Evolutionary conservation across 352 stramenopile species (phyloP).

Genomic region (Bremia lactucae): DNA sequence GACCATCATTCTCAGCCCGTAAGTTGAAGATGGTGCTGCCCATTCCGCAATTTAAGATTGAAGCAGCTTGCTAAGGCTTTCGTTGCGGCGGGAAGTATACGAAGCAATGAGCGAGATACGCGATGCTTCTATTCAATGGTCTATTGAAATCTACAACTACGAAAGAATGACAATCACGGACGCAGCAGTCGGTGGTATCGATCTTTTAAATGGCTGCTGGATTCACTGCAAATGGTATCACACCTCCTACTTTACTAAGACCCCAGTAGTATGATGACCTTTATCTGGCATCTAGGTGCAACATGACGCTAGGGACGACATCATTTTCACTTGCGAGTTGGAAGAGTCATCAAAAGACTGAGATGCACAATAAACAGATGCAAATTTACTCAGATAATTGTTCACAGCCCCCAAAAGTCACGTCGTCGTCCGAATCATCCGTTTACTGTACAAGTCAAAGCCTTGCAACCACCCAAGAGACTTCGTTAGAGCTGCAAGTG

Average conservation of each 20-base stretch:
- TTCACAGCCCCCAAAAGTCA: constrained; percentile 14
- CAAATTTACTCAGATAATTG: constrained; percentile 1
- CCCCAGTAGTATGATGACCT: neutral
- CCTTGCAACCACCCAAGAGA: neutral
- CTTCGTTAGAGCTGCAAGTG: constrained; percentile 1
- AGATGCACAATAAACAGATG: constrained; percentile 8
- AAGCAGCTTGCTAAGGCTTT: neutral
- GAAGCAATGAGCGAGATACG: constrained; percentile 3
- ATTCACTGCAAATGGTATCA: constrained; percentile 37
- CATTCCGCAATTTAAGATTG: constrained; percentile 19
- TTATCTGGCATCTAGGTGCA: constrained; percentile 16
- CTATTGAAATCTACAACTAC: constrained; percentile 42
- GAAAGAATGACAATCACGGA: constrained; percentile 26
- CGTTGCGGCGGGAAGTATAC: neutral
- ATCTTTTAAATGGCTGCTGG: constrained; percentile 34
- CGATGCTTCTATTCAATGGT: constrained; percentile 14
- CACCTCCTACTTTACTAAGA: neutral
- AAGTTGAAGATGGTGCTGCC: constrained; percentile 21
- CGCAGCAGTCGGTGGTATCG: constrained; percentile 24
- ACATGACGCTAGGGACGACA: constrained; percentile 28
- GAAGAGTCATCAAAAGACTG: constrained; percentile 22
- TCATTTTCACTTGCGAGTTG: constrained; percentile 16
- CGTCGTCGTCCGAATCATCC: constrained; percentile 15
- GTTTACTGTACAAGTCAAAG: constrained; percentile 1
- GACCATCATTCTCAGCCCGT: constrained; percentile 39